A percentile compares a stretch with the other conserved stretches of the same genome.
phyloP scores from a whole-genome alignment of 2,329 filamentous ascomycete genomes.

The Ceratocystis destructans region DNA sequence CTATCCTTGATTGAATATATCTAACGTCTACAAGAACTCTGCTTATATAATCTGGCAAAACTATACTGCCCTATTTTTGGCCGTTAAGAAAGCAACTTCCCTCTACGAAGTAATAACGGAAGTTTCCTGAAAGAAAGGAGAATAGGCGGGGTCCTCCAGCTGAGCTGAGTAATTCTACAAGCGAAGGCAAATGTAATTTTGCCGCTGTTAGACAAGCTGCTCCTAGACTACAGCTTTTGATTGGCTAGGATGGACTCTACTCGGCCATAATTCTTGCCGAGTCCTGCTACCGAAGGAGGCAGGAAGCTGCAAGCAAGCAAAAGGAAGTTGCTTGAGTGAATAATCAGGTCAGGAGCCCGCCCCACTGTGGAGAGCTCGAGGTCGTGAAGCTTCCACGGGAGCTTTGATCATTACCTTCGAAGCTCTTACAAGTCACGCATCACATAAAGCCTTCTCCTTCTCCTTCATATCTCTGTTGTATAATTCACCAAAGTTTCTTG shows the following conservation, averaged over 20 bases:
- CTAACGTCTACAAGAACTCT: too few relatives aligned
- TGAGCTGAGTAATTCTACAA: too few relatives aligned
- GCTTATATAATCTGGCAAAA: too few relatives aligned
- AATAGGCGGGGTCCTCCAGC: too few relatives aligned
- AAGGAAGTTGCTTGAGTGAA: not conserved
- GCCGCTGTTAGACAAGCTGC: not conserved
- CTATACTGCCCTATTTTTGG: too few relatives aligned
- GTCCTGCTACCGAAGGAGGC: not conserved
- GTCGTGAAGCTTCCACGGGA: not conserved
- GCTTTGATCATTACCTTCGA: not conserved
- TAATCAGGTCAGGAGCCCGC: not conserved
- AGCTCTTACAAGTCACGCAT: not conserved
- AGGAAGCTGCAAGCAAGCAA: not conserved
- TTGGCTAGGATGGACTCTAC: not conserved
- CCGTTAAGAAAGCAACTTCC: too few relatives aligned
- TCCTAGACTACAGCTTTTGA: not conserved
- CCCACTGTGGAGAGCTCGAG: not conserved
- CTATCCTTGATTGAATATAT: too few relatives aligned
- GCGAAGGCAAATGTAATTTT: too few relatives aligned
- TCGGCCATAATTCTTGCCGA: not conserved
- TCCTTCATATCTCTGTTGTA: not conserved
- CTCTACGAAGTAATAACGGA: too few relatives aligned
- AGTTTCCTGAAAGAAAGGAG: too few relatives aligned
- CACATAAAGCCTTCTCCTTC: not conserved
- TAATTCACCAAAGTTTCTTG: not conserved